Base-by-base conservation (phyloP, 345 rosid genomes). In the Hirschfeldia incana region DNA sequence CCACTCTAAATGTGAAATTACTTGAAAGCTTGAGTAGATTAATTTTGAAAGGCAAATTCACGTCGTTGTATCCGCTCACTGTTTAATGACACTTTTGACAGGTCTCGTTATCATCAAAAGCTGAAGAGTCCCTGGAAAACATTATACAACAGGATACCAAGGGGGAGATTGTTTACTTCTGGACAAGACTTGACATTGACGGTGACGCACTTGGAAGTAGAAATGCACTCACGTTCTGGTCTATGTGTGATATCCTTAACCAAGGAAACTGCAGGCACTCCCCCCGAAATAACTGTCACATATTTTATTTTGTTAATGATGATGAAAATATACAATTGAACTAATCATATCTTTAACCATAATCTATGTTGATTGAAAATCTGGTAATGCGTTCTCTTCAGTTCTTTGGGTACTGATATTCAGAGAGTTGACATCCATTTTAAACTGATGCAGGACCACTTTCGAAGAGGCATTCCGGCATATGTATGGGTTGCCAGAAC, bases 401-500 rank as follows among this genome's bases (percentile, higher is more conserved):
- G 1, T n/a, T 49, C 57, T n/a, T 49, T 49, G 57, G n/a, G n/a
- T 4, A n/a, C 6, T 49, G 55, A 49, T 4, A 49, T 4, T 49
- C 57, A 49, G 17, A 49, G 57, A 49, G 17, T 49, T 49, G 17
- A 49, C 16, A 49, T 49, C 17, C 17, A 21, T 30, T 70, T 69
- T 63, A 63, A 44, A 72, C 78, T 72, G 80, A 42, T 76, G 85
- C 88, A 95, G 99, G 87, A 80, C 85, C 70, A 85, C 89, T 76
- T 95, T 93, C 77, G 87, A 86, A 81, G 88, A 85, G 67, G 88
- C 96, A 70, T 95, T 95, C 76, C 90, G 89, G 65, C 87, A 84
- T 78, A 95, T 93, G 96, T 95, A 91, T 76, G 81, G 67, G 36
- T 81, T 95, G 67, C 98, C 97, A 70, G 77, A 87, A 72, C 73